A percentile compares a stretch with the other conserved stretches of the same genome.
These are phyloP conservation scores for Biscutella laevigata DNA, from an alignment of 441 rosid genomes.

Conservation along the genomic window DNA sequence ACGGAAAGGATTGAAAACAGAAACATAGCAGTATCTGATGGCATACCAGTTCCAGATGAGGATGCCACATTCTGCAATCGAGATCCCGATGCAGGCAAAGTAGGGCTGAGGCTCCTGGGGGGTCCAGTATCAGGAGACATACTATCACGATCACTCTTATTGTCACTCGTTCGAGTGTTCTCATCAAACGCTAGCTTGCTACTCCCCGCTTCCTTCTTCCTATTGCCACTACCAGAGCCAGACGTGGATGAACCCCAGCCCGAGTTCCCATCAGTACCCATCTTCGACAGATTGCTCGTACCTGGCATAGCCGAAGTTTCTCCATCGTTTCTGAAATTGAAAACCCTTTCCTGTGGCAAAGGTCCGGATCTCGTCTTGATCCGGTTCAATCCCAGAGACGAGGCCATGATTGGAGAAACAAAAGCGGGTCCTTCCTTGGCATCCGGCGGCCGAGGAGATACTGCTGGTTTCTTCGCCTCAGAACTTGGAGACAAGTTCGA, in stretches of 20 bases:
- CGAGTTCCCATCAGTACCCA: slow-evolving; percentile 20
- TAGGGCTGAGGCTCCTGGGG: slow-evolving; percentile 54
- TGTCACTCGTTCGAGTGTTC: slow-evolving; percentile 31
- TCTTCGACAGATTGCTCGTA: slow-evolving; percentile 71
- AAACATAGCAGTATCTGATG: not conserved
- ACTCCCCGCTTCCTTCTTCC: slow-evolving; percentile 46
- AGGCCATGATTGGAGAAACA: slow-evolving; percentile 80
- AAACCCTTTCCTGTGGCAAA: slow-evolving; percentile 76
- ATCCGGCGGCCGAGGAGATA: slow-evolving; percentile 4
- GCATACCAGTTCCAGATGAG: slow-evolving; percentile 64
- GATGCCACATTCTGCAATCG: slow-evolving; percentile 54
- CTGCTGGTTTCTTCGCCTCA: slow-evolving; percentile 30
- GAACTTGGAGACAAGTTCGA: slow-evolving; percentile 30
- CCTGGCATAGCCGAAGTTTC: slow-evolving; percentile 41
- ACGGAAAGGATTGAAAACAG: slow-evolving; percentile 1
- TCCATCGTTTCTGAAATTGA: slow-evolving; percentile 56
- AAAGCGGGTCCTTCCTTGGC: slow-evolving; percentile 43
- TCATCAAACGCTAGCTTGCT: slow-evolving; percentile 38
- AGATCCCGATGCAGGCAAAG: slow-evolving; percentile 38
- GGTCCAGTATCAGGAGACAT: slow-evolving; percentile 43
- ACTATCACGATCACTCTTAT: slow-evolving; percentile 33
- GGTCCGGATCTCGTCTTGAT: slow-evolving; percentile 97
- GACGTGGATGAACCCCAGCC: slow-evolving; percentile 29
- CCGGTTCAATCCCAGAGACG: slow-evolving; percentile 80
- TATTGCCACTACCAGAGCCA: slow-evolving; percentile 30